Evolutionary conservation across 2,329 filamentous ascomycete genomes (phyloP), one percentile per base, ranked within the genome.

Genomic region (Teratosphaeria viscida): DNA sequence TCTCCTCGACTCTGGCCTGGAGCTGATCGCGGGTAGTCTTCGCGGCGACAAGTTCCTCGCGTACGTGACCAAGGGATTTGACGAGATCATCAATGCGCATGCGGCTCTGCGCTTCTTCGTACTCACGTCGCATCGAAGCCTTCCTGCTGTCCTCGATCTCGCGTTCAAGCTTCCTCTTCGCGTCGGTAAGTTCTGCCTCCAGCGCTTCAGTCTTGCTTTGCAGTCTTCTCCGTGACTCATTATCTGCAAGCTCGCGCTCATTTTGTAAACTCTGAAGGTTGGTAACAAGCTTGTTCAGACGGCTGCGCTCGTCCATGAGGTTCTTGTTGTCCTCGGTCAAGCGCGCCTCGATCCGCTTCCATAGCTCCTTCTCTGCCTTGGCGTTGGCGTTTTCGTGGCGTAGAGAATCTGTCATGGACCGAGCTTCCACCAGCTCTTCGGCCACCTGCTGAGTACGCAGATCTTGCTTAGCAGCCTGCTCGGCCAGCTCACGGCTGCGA

Each of bases 31-130:
- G 85, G 54, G 85, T 89, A 1, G 92, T 96, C 79, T 95, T 96
- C 27, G 87, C 85, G 29, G 87, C 86, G 54, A 94, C 85, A 57
- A 95, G 82, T 67, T 96, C 91, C 73, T 97, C 92, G 53, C 92
- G 89, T 56, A 87, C 85, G 62, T 90, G 85, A 65, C 89, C 82
- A 49, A 96, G 79, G 67, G 85, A 92, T 35, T 86, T 80, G 63
- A 92, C 87, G 54, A 99, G 82, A 68, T 97, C 92, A 65, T 99
- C 92, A 62, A 97, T 94, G 57, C 92, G 85, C 74, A 91, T 94
- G 72, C 96, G 90, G 56, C 83, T 86, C 71, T 97, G 90, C 65
- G 90, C 87, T 52, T 87, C 84, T 62, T 99, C 94, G 63, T 89
- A 96, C 69, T 97, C 92, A 68, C 95, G 91, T 60, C 92, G 85